Conservation (phyloP, 1,284 basidiomycete species). For the Moesziomyces sp. region DNA sequence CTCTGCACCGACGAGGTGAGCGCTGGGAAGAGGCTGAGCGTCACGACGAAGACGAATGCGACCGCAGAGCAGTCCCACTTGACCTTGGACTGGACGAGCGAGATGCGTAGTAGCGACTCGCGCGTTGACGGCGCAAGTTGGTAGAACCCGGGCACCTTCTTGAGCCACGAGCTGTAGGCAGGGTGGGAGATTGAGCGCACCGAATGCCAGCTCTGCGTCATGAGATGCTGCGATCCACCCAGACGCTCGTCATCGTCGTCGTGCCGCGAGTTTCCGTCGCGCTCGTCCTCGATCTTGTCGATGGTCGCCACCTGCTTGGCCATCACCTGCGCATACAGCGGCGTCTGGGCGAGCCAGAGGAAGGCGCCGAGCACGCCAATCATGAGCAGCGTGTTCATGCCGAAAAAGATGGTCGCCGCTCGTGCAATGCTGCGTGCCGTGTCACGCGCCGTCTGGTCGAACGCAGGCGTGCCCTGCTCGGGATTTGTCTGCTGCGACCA, state of each 20-base stretch:
- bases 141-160: constrained; percentile 44
- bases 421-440: constrained; percentile 36
- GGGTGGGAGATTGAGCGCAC: constrained; percentile 45
- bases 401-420: constrained; percentile 49
- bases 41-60: constrained; percentile 47
- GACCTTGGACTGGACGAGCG: constrained; percentile 52
- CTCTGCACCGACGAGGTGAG: constrained; percentile 57
- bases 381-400: constrained; percentile 49
- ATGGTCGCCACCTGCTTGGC: constrained; percentile 43
- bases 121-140: constrained; percentile 27
- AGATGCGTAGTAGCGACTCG: constrained; percentile 39
- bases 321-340: constrained; percentile 46
- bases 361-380: constrained; percentile 33
- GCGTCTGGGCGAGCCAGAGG: constrained; percentile 41
- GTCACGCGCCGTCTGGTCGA: constrained; percentile 17
- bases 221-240: constrained; percentile 11
- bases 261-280: constrained; percentile 1
- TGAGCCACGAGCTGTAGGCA: constrained; percentile 36
- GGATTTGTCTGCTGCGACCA: constrained; percentile 32
- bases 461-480: constrained; percentile 1
- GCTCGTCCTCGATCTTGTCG: constrained; percentile 43
- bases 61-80: constrained; percentile 43
- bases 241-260: constrained; percentile 19
- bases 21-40: constrained; percentile 58
- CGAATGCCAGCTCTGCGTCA: constrained; percentile 49